Conservation (phyloP, 257 asterid species). For the Penstemon davidsonii region DNA sequence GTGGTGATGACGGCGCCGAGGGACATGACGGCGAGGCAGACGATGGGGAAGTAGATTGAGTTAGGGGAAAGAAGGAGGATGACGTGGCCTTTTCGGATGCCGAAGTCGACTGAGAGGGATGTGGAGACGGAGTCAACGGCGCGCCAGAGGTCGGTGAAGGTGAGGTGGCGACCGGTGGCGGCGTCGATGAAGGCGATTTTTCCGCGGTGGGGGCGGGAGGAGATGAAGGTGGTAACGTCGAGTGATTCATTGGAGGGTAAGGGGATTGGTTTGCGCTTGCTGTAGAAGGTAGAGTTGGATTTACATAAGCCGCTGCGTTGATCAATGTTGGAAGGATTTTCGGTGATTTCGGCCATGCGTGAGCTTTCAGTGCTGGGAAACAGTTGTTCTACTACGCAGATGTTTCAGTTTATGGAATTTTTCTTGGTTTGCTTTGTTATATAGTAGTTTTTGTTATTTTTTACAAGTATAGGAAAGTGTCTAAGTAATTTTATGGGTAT, state of each 20-base stretch:
- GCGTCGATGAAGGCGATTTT: conserved; percentile 73
- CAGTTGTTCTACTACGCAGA: too few relatives aligned
- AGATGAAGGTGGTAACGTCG: conserved; percentile 77
- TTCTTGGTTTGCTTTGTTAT: too few relatives aligned
- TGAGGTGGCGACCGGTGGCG: conserved; percentile 62
- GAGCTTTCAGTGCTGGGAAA: not conserved
- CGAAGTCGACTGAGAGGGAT: conserved; percentile 52
- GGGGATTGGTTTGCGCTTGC: conserved; percentile 70
- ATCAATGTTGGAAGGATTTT: conserved; percentile 31
- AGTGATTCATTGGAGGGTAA: conserved; percentile 44
- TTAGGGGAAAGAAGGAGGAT: conserved; percentile 76
- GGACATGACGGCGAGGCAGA: conserved; percentile 78
- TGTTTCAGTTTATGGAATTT: too few relatives aligned
- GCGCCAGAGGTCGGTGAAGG: conserved; percentile 65
- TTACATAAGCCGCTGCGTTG: conserved; percentile 77
- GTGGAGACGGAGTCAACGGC: conserved; percentile 69
- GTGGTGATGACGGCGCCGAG: conserved; percentile 93
- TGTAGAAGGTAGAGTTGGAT: conserved; percentile 74
- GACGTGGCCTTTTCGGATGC: conserved; percentile 74
- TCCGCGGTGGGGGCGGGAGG: conserved; percentile 78
- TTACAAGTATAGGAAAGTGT: too few relatives aligned
- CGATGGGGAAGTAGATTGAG: conserved; percentile 79
- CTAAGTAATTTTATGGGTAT: too few relatives aligned
- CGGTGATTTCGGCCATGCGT: conserved; percentile 34
- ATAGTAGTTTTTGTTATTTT: too few relatives aligned